Evolutionary conservation across 2,329 filamentous ascomycete genomes (phyloP).

Genomic region (Botrytis paeoniae): DNA sequence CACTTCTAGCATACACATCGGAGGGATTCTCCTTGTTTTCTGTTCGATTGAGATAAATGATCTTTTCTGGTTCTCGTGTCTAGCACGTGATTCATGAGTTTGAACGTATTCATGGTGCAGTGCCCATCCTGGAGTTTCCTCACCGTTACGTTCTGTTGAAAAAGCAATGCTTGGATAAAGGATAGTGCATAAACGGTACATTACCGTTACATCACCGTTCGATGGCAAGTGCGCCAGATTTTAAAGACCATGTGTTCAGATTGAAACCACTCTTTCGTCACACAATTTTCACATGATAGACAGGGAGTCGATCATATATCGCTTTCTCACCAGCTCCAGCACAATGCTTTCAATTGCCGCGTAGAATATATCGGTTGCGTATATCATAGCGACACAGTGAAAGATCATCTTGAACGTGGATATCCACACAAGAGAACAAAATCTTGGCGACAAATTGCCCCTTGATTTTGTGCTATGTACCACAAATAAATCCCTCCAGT

Average conservation of each 20-base stretch:
- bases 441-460: background rate
- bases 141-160: background rate
- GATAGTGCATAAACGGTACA: background rate
- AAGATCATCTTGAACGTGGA: background rate
- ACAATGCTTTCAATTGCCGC: background rate
- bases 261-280: background rate
- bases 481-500: background rate
- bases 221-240: background rate
- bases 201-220: too few species aligned
- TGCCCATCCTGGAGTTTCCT: background rate
- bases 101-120: background rate
- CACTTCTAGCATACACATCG: background rate
- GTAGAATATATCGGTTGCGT: background rate
- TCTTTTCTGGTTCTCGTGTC: background rate
- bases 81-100: background rate
- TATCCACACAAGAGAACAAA: background rate
- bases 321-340: background rate
- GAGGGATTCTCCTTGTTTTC: background rate
- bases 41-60: rapidly evolving
- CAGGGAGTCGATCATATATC: background rate
- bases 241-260: background rate
- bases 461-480: background rate
- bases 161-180: background rate
- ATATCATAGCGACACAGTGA: background rate
- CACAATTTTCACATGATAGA: background rate